phyloP scores from a whole-genome alignment of 805 yeast genomes.

The Ogataea corticis region DNA sequence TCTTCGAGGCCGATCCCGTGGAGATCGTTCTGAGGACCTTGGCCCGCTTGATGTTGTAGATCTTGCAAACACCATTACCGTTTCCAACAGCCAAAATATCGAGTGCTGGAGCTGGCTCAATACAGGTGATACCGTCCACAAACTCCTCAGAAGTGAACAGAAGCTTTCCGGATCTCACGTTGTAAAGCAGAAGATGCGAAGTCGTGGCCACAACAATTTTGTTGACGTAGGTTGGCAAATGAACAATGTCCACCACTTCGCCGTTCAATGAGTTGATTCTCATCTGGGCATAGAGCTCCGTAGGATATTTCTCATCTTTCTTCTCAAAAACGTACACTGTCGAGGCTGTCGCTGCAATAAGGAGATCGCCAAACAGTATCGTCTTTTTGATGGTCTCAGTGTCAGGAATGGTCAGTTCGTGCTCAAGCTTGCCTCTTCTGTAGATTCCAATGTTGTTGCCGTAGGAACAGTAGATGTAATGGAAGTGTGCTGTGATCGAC shows the following conservation, averaged over 20 bases:
- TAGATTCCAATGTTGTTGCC: conserved; percentile 73
- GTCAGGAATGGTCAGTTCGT: conserved; percentile 34
- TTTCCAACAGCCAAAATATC: conserved; percentile 83
- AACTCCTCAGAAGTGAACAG: conserved; percentile 53
- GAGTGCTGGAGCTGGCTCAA: conserved; percentile 82
- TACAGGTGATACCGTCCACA: conserved; percentile 59
- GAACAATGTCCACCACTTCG: conserved; percentile 64
- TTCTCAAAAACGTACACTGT: conserved; percentile 34
- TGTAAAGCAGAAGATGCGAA: conserved; percentile 58
- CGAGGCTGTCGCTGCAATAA: conserved; percentile 55
- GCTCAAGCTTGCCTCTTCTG: conserved; percentile 74
- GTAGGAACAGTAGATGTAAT: conserved; percentile 77
- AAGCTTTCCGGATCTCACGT: conserved; percentile 74
- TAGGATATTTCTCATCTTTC: conserved; percentile 44
- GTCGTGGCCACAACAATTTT: conserved; percentile 84
- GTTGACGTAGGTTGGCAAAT: conserved; percentile 90
- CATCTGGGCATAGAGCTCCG: conserved; percentile 69
- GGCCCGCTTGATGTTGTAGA: conserved; percentile 71
- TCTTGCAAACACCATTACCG: conserved; percentile 59
- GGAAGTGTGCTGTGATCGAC: conserved; percentile 76
- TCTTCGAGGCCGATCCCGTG: conserved; percentile 41
- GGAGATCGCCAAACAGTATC: conserved; percentile 73
- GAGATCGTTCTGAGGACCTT: conserved; percentile 52
- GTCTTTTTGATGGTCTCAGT: conserved; percentile 46
- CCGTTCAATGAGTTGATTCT: conserved; percentile 65